Evolutionary conservation across 2,329 filamentous ascomycete genomes (phyloP).

Genomic region (Penicillium hordei): DNA sequence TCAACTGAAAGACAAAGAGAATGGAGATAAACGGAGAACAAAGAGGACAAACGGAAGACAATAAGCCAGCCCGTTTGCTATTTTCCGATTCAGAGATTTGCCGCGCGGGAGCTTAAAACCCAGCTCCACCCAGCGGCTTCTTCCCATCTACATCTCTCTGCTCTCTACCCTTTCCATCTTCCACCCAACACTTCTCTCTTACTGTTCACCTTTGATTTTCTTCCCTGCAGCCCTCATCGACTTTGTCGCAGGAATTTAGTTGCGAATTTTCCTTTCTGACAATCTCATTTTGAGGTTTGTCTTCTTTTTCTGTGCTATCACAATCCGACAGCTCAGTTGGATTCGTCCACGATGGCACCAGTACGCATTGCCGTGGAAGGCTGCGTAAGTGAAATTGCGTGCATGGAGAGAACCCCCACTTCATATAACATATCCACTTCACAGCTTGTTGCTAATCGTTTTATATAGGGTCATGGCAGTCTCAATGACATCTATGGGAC

Average conservation of each 20-base stretch:
- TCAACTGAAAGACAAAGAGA: not conserved
- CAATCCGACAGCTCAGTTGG: not conserved
- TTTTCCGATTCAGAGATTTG: slow-evolving; percentile 9
- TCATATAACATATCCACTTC: not conserved
- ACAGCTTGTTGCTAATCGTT: slow-evolving; percentile 14
- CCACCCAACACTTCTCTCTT: not conserved
- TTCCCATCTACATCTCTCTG: slow-evolving; percentile 10
- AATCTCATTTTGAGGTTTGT: not conserved
- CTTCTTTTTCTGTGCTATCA: not conserved
- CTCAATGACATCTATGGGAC: slow-evolving; percentile 89
- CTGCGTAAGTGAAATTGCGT: slow-evolving; percentile 61
- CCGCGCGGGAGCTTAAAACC: slow-evolving; percentile 12
- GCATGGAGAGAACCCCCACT: not conserved
- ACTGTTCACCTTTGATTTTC: not conserved
- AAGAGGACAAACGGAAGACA: not conserved
- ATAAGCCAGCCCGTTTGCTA: not conserved
- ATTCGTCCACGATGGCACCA: not conserved
- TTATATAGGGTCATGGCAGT: slow-evolving; percentile 76
- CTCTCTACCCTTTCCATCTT: slow-evolving; percentile 1
- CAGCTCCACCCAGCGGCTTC: slow-evolving; percentile 8
- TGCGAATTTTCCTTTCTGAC: not conserved
- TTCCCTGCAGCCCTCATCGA: not conserved
- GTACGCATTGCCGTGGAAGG: slow-evolving; percentile 81
- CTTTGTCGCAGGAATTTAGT: not conserved
- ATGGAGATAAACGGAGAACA: not conserved